Base-by-base conservation (phyloP, 202 grass and related monocot species). In the Digitaria exilis region DNA sequence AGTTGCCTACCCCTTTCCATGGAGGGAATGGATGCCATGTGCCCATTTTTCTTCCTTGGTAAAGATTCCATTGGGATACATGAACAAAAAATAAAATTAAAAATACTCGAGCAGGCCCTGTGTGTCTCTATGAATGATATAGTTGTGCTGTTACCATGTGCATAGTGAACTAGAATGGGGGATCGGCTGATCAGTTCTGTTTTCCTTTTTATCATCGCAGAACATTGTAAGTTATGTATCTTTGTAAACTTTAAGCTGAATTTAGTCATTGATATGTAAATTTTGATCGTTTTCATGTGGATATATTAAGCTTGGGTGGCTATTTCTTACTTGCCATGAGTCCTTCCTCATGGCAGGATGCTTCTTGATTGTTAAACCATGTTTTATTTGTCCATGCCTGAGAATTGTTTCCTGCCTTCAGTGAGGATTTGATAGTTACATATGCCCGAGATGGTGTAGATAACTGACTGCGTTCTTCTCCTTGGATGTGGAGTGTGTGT, bases 41-140 rank as follows among this genome's bases (percentile, higher is more conserved):
- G 46, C 75, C 64, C 82, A 62, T 58, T 86, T 75, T 61, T 77
- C 61, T 80, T 85, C 77, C 26, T 77, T 62, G 71, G 78, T 85
- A 30, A 80, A 91, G 22, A 79, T 86, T 75, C 82, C 51, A 17
- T 5, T 85, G 86, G 93, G 90, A 83, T 60, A 89, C 44, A 96
- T 91, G n/a, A 5, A 34, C 17, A 5, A 37, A 37, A n/a, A n/a
- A n/a, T n/a, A n/a, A n/a, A n/a, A n/a, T n/a, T n/a, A n/a, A n/a
- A n/a, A n/a, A n/a, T n/a, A n/a, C n/a, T n/a, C n/a, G n/a, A n/a
- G n/a, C n/a, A n/a, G 24, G 7, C 35, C 44, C 22, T 46, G 21
- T 59, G 18, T 78, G 15, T 50, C 31, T 68, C 24, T 32, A 52
- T 80, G n/a, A 68, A 21, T 2, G 68, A 65, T 56, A 5, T n/a